These are phyloP conservation scores for Citrus unshiu DNA, from an alignment of 345 rosid species.

Conservation along the genomic window DNA sequence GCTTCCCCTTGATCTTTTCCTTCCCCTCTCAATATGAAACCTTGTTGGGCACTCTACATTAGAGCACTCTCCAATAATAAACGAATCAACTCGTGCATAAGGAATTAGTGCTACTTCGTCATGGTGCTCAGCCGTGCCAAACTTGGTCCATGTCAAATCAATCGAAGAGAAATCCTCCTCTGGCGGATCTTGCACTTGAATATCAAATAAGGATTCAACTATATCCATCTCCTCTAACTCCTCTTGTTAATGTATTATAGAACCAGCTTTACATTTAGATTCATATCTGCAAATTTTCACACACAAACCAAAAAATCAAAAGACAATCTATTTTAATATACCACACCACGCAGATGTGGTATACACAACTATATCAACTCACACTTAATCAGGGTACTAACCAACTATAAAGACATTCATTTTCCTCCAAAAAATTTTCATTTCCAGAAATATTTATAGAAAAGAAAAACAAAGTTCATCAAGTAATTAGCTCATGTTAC, in stretches of 20 bases:
- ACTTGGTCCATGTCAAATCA: constrained; percentile 78
- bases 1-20: constrained; percentile 62
- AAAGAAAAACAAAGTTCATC: not conserved
- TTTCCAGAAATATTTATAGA: not conserved
- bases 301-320: not conserved
- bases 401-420: too few species aligned
- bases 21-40: constrained; percentile 88
- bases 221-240: constrained; percentile 38
- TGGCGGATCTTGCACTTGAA: constrained; percentile 67
- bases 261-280: not conserved
- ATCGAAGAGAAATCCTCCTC: constrained; percentile 72
- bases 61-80: constrained; percentile 85
- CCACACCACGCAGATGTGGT: not conserved
- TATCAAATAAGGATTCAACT: constrained; percentile 45
- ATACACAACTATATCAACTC: not conserved
- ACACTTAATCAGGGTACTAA: not conserved
- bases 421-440: not conserved
- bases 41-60: constrained; percentile 74
- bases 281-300: constrained; percentile 12
- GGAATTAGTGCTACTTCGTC: constrained; percentile 83
- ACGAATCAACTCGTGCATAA: constrained; percentile 57
- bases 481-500: not conserved
- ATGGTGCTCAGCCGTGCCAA: constrained; percentile 69
- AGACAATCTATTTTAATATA: not conserved
- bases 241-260: not conserved